Evolutionary conservation across 73 alveolate genomes (phyloP).

Genomic region (Paramecium bursaria): DNA sequence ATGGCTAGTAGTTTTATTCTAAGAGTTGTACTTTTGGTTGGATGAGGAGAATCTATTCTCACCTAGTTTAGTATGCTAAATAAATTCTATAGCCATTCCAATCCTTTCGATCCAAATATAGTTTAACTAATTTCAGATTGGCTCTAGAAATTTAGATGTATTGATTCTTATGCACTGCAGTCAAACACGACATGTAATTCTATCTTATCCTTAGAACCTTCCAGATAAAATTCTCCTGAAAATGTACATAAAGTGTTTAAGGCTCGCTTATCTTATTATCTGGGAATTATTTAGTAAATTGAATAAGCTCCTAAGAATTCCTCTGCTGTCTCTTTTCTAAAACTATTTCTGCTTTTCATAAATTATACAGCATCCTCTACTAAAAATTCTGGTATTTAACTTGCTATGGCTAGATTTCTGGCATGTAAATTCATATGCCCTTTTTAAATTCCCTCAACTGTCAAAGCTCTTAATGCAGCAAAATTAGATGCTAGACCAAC

Average conservation of each 20-base stretch:
- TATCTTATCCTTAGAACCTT: constrained; percentile 61
- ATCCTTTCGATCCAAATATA: constrained; percentile 72
- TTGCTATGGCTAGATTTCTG: constrained; percentile 92
- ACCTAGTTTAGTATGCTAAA: constrained; percentile 70
- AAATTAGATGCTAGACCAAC: constrained; percentile 97
- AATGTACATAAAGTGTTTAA: constrained; percentile 81
- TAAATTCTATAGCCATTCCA: constrained; percentile 76
- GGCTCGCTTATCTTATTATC: constrained; percentile 53
- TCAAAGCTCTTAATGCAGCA: constrained; percentile 96
- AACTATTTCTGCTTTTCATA: constrained; percentile 89
- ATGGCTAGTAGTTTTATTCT: constrained; percentile 75
- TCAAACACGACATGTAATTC: constrained; percentile 71
- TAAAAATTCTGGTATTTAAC: constrained; percentile 92
- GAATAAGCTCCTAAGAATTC: constrained; percentile 89
- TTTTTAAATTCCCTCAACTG: constrained; percentile 94
- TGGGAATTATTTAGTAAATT: constrained; percentile 72
- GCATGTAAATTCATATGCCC: constrained; percentile 99
- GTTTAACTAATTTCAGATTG: constrained; percentile 36
- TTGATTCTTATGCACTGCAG: constrained; percentile 66
- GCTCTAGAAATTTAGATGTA: constrained; percentile 55
- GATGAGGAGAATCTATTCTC: constrained; percentile 58
- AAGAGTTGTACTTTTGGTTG: constrained; percentile 60
- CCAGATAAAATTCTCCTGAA: constrained; percentile 83
- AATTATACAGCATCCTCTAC: constrained; percentile 92
- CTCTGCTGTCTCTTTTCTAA: constrained; percentile 87